Conservation (phyloP, 345 rosid species). For the Salix viminalis region DNA sequence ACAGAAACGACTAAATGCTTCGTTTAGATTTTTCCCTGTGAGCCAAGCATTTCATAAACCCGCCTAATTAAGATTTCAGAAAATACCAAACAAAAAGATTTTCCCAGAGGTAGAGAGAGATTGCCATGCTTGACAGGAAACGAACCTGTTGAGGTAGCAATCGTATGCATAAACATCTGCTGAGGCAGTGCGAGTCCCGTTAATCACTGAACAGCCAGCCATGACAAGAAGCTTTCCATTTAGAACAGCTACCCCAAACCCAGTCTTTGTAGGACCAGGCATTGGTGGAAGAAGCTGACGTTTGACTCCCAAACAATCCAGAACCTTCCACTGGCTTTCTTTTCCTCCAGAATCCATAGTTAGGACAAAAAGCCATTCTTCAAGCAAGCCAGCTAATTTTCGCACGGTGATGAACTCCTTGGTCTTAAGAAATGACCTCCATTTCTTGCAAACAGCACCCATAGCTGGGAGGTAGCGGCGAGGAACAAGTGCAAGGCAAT, state of each 20-base stretch:
- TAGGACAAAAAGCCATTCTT: slow-evolving; percentile 81
- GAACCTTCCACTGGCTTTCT: slow-evolving; percentile 83
- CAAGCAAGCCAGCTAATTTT: slow-evolving; percentile 62
- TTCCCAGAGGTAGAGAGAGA: background rate
- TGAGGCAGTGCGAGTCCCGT: slow-evolving; percentile 49
- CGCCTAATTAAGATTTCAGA: background rate
- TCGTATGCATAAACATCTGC: slow-evolving; percentile 74
- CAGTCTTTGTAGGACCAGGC: slow-evolving; percentile 69
- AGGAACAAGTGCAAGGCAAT: slow-evolving; percentile 80
- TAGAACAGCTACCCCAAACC: slow-evolving; percentile 65
- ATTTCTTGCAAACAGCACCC: slow-evolving; percentile 79
- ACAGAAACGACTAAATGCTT: background rate
- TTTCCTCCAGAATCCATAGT: slow-evolving; percentile 56
- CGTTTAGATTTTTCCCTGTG: background rate
- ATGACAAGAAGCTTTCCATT: slow-evolving; percentile 74
- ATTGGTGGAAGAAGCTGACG: slow-evolving; percentile 59
- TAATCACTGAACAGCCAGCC: slow-evolving; percentile 56
- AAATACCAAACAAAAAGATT: background rate
- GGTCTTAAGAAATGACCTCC: slow-evolving; percentile 78
- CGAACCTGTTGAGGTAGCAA: slow-evolving; percentile 82
- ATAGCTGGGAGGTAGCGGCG: slow-evolving; percentile 58
- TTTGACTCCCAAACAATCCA: slow-evolving; percentile 56
- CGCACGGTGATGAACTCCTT: slow-evolving; percentile 68
- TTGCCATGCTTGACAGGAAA: slow-evolving; percentile 1
- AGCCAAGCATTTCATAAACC: background rate